phyloP scores from a whole-genome alignment of 768 basidiomycete genomes.

The Mycena vulgaris region DNA sequence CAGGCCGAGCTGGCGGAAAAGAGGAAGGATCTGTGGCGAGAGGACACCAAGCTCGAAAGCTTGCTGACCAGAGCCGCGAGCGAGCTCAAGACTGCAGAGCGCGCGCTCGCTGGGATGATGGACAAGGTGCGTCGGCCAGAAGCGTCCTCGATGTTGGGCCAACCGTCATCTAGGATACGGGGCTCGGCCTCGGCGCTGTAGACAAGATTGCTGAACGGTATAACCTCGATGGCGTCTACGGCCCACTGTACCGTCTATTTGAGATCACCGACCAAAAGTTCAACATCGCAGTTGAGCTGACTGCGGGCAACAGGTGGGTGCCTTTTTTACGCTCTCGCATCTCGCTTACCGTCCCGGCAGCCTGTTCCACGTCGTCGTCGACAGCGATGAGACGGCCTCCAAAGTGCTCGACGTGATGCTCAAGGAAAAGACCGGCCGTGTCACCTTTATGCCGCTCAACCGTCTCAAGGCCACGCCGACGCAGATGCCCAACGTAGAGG shows the following conservation, averaged over 20 bases:
- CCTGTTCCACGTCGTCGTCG: slow-evolving; percentile 97
- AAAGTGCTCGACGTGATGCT: slow-evolving; percentile 95
- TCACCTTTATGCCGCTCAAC: slow-evolving; percentile 99
- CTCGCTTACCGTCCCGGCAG: slow-evolving; percentile 56
- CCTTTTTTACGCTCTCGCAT: background rate
- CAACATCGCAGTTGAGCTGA: slow-evolving; percentile 94
- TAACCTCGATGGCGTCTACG: slow-evolving; percentile 88
- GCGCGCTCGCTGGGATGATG: slow-evolving; percentile 91
- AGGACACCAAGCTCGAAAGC: slow-evolving; percentile 90
- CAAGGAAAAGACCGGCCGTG: slow-evolving; percentile 92
- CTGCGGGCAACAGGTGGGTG: slow-evolving; percentile 91
- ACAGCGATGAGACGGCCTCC: slow-evolving; percentile 94
- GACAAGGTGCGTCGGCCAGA: slow-evolving; percentile 78
- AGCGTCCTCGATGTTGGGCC: background rate
- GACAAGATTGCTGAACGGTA: slow-evolving; percentile 86
- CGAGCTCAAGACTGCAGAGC: slow-evolving; percentile 86
- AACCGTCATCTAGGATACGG: slow-evolving; percentile 79
- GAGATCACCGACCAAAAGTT: slow-evolving; percentile 91
- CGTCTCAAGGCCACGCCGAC: slow-evolving; percentile 86
- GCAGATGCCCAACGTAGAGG: slow-evolving; percentile 77
- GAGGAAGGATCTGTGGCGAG: slow-evolving; percentile 95
- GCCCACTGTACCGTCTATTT: slow-evolving; percentile 94
- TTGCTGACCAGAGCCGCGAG: slow-evolving; percentile 83
- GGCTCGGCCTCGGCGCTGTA: slow-evolving; percentile 88
- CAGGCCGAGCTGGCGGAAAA: slow-evolving; percentile 81